Evolutionary conservation across 345 rosid species (phyloP).

Genomic region (Gossypium australe): DNA sequence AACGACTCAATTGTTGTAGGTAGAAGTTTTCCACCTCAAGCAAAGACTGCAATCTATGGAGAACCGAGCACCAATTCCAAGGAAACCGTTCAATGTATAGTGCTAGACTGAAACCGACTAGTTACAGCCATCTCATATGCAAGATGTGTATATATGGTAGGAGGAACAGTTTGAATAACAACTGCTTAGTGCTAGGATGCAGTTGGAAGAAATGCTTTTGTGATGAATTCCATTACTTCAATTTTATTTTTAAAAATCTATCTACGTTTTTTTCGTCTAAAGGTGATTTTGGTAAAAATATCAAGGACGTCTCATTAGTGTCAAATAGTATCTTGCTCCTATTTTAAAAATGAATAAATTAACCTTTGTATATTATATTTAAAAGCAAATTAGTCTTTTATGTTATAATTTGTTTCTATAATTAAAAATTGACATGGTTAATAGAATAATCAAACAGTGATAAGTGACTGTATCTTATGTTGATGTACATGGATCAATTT

Average conservation of each 20-base stretch:
- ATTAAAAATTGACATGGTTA: too few relatives aligned
- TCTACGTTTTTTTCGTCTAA: not conserved
- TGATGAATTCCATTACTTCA: not conserved
- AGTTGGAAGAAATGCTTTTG: not conserved
- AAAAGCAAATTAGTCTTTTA: too few relatives aligned
- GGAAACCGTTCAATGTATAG: conserved; percentile 69
- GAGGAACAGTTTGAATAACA: not conserved
- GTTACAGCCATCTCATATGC: not conserved
- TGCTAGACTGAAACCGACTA: not conserved
- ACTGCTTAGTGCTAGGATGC: not conserved
- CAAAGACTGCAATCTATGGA: conserved; percentile 89
- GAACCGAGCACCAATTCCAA: conserved; percentile 66
- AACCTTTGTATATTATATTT: too few relatives aligned
- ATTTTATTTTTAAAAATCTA: not conserved
- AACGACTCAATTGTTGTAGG: conserved; percentile 31
- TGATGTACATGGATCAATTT: too few relatives aligned
- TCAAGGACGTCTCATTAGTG: too few relatives aligned
- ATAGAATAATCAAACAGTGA: too few relatives aligned
- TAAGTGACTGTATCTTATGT: too few relatives aligned
- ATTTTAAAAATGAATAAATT: too few relatives aligned
- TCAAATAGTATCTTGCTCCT: too few relatives aligned
- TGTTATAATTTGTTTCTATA: too few relatives aligned
- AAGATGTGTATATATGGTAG: not conserved
- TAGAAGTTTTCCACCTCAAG: conserved; percentile 96
- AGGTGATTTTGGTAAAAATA: too few relatives aligned